Evolutionary conservation across 2,329 filamentous ascomycete species (phyloP).

Genomic region (Aaosphaeria pasadenensis): DNA sequence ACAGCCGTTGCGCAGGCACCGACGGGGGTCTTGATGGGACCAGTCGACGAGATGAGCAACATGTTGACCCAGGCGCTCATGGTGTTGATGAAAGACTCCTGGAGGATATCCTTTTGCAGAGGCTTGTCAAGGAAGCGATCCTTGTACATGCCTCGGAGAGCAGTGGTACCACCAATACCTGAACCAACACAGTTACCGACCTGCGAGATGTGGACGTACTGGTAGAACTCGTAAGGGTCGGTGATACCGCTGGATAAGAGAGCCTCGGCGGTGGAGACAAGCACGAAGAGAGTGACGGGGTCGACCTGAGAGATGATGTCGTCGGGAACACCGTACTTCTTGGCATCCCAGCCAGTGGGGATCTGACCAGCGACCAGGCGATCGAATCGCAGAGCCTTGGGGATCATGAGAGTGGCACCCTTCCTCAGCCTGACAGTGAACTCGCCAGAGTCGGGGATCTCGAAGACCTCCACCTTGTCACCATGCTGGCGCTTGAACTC

Average conservation of each 20-base stretch:
- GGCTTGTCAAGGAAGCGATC: constrained; percentile 96
- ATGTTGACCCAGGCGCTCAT: constrained; percentile 99
- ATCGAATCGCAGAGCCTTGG: constrained; percentile 95
- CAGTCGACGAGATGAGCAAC: constrained; percentile 93
- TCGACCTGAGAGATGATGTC: constrained; percentile 98
- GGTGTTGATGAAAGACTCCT: constrained; percentile 99
- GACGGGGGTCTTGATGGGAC: constrained; percentile 97
- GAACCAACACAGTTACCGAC: constrained; percentile 98
- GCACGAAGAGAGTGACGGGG: constrained; percentile 89
- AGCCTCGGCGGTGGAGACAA: constrained; percentile 89
- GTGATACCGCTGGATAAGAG: constrained; percentile 92
- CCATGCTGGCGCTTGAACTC: constrained; percentile 97
- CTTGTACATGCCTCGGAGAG: constrained; percentile 96
- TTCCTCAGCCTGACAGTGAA: constrained; percentile 94
- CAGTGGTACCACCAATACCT: constrained; percentile 92
- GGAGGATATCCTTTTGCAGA: constrained; percentile 96
- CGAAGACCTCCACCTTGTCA: constrained; percentile 96
- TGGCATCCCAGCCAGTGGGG: constrained; percentile 94
- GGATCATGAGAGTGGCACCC: constrained; percentile 90
- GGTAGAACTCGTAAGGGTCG: constrained; percentile 99
- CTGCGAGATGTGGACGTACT: constrained; percentile 97
- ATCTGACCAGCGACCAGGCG: constrained; percentile 96
- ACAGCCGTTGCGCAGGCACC: constrained; percentile 97
- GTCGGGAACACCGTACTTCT: constrained; percentile 92
- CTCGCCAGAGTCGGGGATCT: constrained; percentile 89